Evolutionary conservation across 345 rosid genomes (phyloP).

Genomic region (Populus davidiana): DNA sequence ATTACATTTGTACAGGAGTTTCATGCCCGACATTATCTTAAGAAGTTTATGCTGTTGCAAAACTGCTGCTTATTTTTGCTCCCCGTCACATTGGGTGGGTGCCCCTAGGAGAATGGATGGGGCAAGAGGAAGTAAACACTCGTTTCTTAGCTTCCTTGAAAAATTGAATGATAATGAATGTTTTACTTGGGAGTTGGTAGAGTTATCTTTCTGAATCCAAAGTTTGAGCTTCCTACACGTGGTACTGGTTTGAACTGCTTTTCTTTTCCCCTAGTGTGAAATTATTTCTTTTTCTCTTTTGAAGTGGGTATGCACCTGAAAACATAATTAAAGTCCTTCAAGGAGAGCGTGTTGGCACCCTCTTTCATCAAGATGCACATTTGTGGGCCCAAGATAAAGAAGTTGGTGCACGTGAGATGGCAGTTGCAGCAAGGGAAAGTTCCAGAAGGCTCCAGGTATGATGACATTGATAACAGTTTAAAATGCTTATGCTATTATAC

Average conservation of each 20-base stretch:
- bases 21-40: background rate
- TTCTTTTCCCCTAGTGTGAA: background rate
- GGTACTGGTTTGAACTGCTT: background rate
- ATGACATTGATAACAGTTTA: constrained; percentile 4
- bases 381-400: constrained; percentile 58
- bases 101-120: background rate
- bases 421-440: constrained; percentile 89
- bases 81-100: background rate
- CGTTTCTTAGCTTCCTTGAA: background rate
- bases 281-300: constrained; percentile 17
- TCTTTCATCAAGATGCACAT: constrained; percentile 90
- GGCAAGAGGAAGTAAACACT: background rate
- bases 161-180: background rate
- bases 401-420: constrained; percentile 72
- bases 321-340: constrained; percentile 77
- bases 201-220: background rate
- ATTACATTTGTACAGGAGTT: background rate
- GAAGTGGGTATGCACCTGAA: constrained; percentile 73
- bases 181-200: background rate
- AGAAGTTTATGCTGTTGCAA: background rate
- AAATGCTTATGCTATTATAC: constrained; percentile 7
- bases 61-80: background rate
- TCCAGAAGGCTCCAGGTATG: constrained; percentile 87
- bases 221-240: background rate
- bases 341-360: constrained; percentile 85